Evolutionary conservation across 768 basidiomycete genomes (phyloP).

Genomic region (Suillus hirtellus): DNA sequence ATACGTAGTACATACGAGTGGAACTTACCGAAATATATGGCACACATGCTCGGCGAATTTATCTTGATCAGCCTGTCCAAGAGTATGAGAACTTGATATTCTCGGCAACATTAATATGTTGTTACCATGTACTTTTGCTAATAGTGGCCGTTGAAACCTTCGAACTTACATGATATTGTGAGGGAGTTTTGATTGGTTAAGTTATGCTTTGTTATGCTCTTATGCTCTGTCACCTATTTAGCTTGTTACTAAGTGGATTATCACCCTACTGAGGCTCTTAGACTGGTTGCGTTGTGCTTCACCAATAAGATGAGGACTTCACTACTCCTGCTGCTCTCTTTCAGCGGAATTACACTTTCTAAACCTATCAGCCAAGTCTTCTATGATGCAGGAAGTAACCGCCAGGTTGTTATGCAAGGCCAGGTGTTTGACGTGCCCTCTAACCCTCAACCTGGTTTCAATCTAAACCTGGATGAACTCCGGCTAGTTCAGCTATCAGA

Average conservation of each 20-base stretch:
- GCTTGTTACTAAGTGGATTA: background rate
- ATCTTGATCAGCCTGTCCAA: too few relatives aligned
- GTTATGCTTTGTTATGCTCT: background rate
- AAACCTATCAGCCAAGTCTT: slow-evolving; percentile 3
- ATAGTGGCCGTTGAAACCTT: too few relatives aligned
- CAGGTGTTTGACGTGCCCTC: slow-evolving; percentile 25
- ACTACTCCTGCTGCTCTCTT: background rate
- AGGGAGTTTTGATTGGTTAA: background rate
- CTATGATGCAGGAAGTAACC: slow-evolving; percentile 6
- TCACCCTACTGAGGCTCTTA: too few relatives aligned
- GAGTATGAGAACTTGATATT: too few relatives aligned
- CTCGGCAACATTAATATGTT: background rate
- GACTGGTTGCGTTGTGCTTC: background rate
- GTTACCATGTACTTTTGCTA: background rate
- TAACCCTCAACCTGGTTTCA: slow-evolving; percentile 47
- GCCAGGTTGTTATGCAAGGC: slow-evolving; percentile 30
- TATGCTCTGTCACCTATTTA: background rate
- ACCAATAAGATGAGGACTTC: background rate
- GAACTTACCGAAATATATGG: too few relatives aligned
- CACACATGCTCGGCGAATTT: too few relatives aligned
- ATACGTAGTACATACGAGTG: too few relatives aligned
- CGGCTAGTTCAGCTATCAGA: slow-evolving; percentile 73
- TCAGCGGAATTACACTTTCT: background rate
- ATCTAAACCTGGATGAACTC: slow-evolving; percentile 68
- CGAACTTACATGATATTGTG: background rate